Conservation (phyloP, 257 asterid genomes). For the Solanum dulcamara region DNA sequence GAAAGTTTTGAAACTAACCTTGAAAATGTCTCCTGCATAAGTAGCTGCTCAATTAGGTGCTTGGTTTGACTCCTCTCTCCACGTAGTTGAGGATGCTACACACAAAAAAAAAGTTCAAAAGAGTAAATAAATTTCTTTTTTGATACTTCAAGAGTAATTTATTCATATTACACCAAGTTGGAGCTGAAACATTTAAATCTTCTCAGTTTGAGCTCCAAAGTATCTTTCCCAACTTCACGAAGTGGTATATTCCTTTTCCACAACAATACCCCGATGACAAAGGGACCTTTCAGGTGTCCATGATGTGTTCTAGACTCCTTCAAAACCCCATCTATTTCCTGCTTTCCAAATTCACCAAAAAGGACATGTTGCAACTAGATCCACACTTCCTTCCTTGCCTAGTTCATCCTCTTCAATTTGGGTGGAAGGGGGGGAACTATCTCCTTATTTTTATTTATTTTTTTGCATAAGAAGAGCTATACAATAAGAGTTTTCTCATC, state of each 20-base stretch:
- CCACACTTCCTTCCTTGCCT: background rate
- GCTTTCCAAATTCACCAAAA: background rate
- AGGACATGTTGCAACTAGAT: background rate
- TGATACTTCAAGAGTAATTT: background rate
- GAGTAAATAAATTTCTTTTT: background rate
- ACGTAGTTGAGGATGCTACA: constrained; percentile 20
- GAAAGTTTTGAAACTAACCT: constrained; percentile 35
- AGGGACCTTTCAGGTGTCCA: background rate
- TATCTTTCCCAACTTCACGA: background rate
- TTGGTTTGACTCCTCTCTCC: constrained; percentile 41
- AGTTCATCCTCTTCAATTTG: background rate
- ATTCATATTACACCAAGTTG: background rate
- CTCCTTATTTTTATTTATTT: background rate
- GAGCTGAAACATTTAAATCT: background rate
- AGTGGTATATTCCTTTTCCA: background rate
- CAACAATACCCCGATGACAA: background rate
- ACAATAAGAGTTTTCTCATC: background rate
- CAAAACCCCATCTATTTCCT: background rate
- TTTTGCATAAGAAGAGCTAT: background rate
- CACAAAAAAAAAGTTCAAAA: background rate
- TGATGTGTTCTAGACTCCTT: background rate
- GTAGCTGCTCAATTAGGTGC: constrained; percentile 51
- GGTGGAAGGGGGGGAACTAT: background rate
- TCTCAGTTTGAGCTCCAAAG: background rate
- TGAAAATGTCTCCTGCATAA: constrained; percentile 61